A percentile compares a stretch with the other conserved stretches of the same genome.
phyloP scores from a whole-genome alignment of 352 stramenopile genomes.

The Phytophthora pseudosyringae region DNA sequence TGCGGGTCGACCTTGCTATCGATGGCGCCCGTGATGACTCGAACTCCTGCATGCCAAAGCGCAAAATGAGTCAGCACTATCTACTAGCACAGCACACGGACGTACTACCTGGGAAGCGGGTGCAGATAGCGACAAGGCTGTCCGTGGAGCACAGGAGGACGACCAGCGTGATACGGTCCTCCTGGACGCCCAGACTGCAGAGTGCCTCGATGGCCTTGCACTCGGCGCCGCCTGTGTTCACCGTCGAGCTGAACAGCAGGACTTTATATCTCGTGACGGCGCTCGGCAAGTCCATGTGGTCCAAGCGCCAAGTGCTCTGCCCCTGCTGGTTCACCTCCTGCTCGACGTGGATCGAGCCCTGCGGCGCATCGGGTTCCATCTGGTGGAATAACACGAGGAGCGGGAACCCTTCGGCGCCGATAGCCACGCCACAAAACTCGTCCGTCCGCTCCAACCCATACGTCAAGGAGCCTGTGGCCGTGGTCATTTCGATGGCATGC shows the following conservation, averaged over 20 bases:
- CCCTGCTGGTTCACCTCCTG: slow-evolving; percentile 14
- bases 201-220: slow-evolving; percentile 45
- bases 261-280: slow-evolving; percentile 36
- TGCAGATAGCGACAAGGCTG: slow-evolving; percentile 35
- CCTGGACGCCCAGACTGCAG: slow-evolving; percentile 23
- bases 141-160: slow-evolving; percentile 36
- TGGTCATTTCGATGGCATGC: slow-evolving; percentile 36
- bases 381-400: slow-evolving; percentile 55
- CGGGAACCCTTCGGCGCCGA: slow-evolving; percentile 45
- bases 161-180: slow-evolving; percentile 45
- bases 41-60: slow-evolving; percentile 18
- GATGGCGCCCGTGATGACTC: slow-evolving; percentile 41
- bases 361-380: slow-evolving; percentile 46
- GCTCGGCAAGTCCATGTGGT: slow-evolving; percentile 37
- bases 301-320: slow-evolving; percentile 18
- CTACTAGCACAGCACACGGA: background rate
- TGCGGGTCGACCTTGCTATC: slow-evolving; percentile 32
- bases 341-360: slow-evolving; percentile 40
- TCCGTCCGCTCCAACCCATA: slow-evolving; percentile 29
- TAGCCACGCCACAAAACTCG: slow-evolving; percentile 44
- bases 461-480: slow-evolving; percentile 28
- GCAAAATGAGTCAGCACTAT: background rate
- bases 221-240: slow-evolving; percentile 27
- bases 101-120: slow-evolving; percentile 53
- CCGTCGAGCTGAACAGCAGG: slow-evolving; percentile 46